Percentiles rank a stretch among this genome's conserved stretches.
These are phyloP conservation scores for Immersiporthe knoxdaviesiana DNA, from an alignment of 2,329 filamentous ascomycete genomes.

Conservation along the genomic window DNA sequence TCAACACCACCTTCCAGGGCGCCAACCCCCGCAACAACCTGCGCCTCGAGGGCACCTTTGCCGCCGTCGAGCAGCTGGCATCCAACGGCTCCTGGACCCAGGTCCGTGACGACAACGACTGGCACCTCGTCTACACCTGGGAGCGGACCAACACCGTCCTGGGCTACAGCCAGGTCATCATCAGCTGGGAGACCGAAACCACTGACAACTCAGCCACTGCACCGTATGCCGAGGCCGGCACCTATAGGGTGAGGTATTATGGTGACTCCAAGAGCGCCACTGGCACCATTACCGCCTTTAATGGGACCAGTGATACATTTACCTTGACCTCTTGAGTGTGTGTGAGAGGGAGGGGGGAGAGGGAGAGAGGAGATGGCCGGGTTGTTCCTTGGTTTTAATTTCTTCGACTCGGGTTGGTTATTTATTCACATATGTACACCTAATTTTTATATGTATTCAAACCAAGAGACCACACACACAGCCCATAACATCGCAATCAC, in stretches of 20 bases:
- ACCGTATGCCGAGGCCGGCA: conserved; percentile 55
- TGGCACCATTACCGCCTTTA: conserved; percentile 67
- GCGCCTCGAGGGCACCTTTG: conserved; percentile 75
- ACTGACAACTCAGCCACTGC: conserved; percentile 79
- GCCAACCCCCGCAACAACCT: conserved; percentile 90
- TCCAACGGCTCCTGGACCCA: conserved; percentile 57
- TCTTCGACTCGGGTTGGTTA: neutral
- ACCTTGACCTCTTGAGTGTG: conserved; percentile 29
- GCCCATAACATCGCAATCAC: neutral
- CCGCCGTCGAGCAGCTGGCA: conserved; percentile 68
- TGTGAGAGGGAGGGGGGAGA: too few relatives aligned
- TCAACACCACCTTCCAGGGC: conserved; percentile 74
- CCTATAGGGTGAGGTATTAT: conserved; percentile 78
- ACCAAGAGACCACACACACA: neutral
- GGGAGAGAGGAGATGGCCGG: neutral
- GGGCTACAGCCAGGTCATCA: conserved; percentile 74
- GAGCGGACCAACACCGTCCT: conserved; percentile 69
- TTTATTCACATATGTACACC: neutral
- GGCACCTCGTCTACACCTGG: conserved; percentile 82
- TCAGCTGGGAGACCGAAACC: conserved; percentile 76
- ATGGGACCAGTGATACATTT: conserved; percentile 38
- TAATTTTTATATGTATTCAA: neutral
- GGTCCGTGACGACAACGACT: conserved; percentile 78
- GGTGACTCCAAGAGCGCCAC: conserved; percentile 73
- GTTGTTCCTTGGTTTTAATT: neutral